These are phyloP conservation scores for Tirmania nivea DNA, from an alignment of 495 filamentous ascomycete genomes.

Conservation along the genomic window DNA sequence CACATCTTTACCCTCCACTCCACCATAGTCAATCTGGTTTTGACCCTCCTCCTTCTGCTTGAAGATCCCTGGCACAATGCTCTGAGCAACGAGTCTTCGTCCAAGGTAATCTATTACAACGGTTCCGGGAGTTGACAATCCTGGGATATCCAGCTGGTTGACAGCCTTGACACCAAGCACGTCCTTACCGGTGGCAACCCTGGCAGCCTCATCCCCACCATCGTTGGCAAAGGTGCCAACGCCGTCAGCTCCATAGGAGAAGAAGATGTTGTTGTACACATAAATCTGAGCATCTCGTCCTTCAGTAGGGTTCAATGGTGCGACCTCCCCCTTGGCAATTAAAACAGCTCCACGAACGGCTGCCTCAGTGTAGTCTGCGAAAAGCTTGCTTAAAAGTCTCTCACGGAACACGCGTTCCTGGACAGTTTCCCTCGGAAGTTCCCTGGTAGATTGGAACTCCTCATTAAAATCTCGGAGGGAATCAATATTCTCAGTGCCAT, in stretches of 20 bases:
- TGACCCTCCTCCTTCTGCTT: conserved; percentile 93
- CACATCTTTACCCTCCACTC: conserved; percentile 90
- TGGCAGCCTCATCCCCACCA: conserved; percentile 90
- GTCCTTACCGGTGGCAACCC: conserved; percentile 93
- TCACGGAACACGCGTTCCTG: conserved; percentile 95
- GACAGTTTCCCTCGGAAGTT: conserved; percentile 75
- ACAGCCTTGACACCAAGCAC: conserved; percentile 81
- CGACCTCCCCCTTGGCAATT: conserved; percentile 79
- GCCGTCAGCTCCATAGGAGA: conserved; percentile 92
- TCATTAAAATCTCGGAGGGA: conserved; percentile 97
- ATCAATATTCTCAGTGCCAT: conserved; percentile 79
- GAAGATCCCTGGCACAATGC: conserved; percentile 97
- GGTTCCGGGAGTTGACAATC: conserved; percentile 84
- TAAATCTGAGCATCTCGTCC: conserved; percentile 87
- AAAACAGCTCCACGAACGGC: conserved; percentile 82
- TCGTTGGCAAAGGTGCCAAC: conserved; percentile 92
- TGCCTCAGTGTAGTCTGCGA: conserved; percentile 92
- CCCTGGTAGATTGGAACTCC: conserved; percentile 90
- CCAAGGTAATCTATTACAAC: conserved; percentile 94
- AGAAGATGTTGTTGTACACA: conserved; percentile 98
- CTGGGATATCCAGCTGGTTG: conserved; percentile 89
- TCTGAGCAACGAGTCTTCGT: conserved; percentile 92
- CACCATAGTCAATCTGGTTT: conserved; percentile 97
- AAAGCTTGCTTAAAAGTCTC: conserved; percentile 78
- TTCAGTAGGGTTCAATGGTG: conserved; percentile 93